phyloP scores from a whole-genome alignment of 2,329 filamentous ascomycete genomes.

The Xylaria sp. region DNA sequence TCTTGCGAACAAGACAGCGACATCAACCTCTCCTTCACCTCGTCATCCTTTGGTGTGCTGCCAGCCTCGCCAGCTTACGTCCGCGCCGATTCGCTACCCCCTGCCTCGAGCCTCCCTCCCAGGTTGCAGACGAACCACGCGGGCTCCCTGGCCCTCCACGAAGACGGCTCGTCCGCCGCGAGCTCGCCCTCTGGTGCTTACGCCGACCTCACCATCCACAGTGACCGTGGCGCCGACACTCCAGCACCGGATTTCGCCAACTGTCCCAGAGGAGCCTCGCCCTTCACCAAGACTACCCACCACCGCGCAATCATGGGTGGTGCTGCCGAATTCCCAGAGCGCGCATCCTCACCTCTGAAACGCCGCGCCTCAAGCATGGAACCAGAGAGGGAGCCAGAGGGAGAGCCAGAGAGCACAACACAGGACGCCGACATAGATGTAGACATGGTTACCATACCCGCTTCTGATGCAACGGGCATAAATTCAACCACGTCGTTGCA shows the following conservation, averaged over 20 bases:
- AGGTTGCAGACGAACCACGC: slow-evolving; percentile 54
- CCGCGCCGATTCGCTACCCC: slow-evolving; percentile 44
- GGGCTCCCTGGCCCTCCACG: slow-evolving; percentile 50
- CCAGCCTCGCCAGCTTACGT: slow-evolving; percentile 44
- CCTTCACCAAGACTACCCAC: slow-evolving; percentile 54
- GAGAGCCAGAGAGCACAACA: slow-evolving; percentile 52
- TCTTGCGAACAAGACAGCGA: slow-evolving; percentile 59
- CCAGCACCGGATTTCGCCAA: slow-evolving; percentile 47
- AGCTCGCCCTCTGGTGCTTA: slow-evolving; percentile 64
- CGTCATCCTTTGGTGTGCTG: slow-evolving; percentile 47
- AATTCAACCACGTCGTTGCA: background rate
- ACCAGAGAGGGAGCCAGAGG: too few species aligned
- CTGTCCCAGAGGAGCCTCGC: slow-evolving; percentile 56
- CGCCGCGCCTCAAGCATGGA: slow-evolving; percentile 68
- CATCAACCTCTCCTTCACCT: slow-evolving; percentile 55
- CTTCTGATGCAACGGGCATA: slow-evolving; percentile 28
- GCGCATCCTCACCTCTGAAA: slow-evolving; percentile 69
- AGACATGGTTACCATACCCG: slow-evolving; percentile 49
- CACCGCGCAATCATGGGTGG: slow-evolving; percentile 64
- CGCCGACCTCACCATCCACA: slow-evolving; percentile 62
- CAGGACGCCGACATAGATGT: slow-evolving; percentile 51
- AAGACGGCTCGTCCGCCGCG: slow-evolving; percentile 60
- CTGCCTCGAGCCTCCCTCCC: slow-evolving; percentile 58
- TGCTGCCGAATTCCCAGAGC: slow-evolving; percentile 61
- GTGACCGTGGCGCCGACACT: slow-evolving; percentile 56